Evolutionary conservation across 306 rosid genomes (phyloP), one percentile per base, ranked within the genome.

Genomic region (Canavalia ensiformis): DNA sequence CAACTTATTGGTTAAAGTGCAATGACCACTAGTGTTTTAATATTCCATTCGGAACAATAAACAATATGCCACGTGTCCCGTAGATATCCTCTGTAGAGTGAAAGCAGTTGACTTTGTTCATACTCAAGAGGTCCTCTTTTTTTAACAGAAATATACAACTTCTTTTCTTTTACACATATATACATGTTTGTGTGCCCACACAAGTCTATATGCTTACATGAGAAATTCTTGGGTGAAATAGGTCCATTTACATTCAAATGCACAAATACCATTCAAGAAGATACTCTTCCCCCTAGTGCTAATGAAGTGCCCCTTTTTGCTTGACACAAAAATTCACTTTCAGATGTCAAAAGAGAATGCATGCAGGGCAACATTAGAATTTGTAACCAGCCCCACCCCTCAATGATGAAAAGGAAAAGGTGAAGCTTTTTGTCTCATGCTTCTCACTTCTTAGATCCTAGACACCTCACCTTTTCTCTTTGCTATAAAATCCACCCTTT

Each of bases 401-500:
- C 57, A 77, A 83, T 52, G 64, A 76, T 47, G n/a, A 74, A 47
- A 73, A 41, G 2, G 25, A 31, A 31, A 55, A 68, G 13, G 3
- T 57, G 35, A 78, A 76, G 30, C 69, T 49, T 62, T 82, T 65
- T 74, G 59, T 75, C 66, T 45, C 68, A 66, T 81, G 78, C 79
- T 83, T 69, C 75, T 65, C 46, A 65, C 75, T 75, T 81, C 54
- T 58, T 75, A 66, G 81, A 66, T 82, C 60, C 57, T 76, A 29
- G 82, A 76, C 74, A 76, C 82, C 11, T 68, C 41, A 81, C 75
- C 68, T 67, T 72, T 84, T 74, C 84, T 65, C 75, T 74, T 78
- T 58, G 2, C 80, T 90, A 88, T 87, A 83, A 81, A 86, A 75
- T 64, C 83, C 86, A 64, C 41, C 80, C 58, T 35, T 62, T 31